Evolutionary conservation across 2,329 filamentous ascomycete species (phyloP).

Genomic region (Penicillium sp.): DNA sequence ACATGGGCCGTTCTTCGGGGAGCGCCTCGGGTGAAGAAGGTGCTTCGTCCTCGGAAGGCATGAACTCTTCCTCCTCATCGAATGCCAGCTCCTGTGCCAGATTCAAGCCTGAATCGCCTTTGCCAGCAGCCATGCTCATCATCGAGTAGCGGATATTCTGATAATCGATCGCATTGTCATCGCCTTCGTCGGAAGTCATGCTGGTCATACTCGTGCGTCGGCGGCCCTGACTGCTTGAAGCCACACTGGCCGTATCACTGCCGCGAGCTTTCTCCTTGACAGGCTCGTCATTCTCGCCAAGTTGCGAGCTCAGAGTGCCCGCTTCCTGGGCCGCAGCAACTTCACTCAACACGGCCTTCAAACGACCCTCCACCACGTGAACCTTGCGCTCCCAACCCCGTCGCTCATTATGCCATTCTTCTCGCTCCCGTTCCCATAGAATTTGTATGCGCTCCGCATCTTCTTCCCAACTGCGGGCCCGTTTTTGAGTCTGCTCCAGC

Average conservation of each 20-base stretch:
- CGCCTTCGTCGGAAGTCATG: constrained; percentile 46
- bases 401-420: constrained; percentile 76
- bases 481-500: constrained; percentile 72
- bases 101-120: constrained; percentile 59
- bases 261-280: constrained; percentile 55
- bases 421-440: constrained; percentile 77
- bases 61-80: constrained; percentile 64
- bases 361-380: constrained; percentile 79
- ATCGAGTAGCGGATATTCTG: constrained; percentile 65
- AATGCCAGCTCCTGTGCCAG: constrained; percentile 88
- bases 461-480: constrained; percentile 71
- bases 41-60: constrained; percentile 62
- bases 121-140: constrained; percentile 54
- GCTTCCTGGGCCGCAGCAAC: constrained; percentile 49
- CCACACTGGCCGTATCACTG: constrained; percentile 66
- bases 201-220: constrained; percentile 55
- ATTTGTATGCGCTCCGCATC: constrained; percentile 71
- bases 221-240: constrained; percentile 59
- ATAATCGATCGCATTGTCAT: constrained; percentile 43
- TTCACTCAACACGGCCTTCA: constrained; percentile 81
- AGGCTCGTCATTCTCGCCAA: constrained; percentile 57
- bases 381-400: constrained; percentile 76
- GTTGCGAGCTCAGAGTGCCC: constrained; percentile 26
- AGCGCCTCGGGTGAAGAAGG: constrained; percentile 46
- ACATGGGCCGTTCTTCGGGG: constrained; percentile 41